A percentile compares a stretch with the other conserved stretches of the same genome.
Evolutionary conservation across 163 green algal species (phyloP).

Genomic region (Prototheca wickerhamii): DNA sequence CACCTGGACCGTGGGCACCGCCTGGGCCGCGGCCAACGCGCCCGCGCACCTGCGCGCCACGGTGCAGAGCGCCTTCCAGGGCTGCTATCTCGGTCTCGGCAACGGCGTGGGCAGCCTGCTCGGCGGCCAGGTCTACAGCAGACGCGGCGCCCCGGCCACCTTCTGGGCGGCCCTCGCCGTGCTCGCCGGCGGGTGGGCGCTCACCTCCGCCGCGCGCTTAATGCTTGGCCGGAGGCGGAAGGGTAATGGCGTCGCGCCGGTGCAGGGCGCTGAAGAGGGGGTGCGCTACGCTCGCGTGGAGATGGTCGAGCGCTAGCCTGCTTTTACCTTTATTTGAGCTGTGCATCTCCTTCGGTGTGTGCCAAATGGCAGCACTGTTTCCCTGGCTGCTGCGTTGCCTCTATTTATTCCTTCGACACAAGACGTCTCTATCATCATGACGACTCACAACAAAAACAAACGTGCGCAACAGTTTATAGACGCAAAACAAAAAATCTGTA

Average conservation of each 20-base stretch:
- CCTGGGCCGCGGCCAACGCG: conserved; percentile 10
- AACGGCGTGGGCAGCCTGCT: conserved; percentile 18
- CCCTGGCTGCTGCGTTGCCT: no score
- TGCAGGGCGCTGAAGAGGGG: no score
- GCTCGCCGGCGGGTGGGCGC: conserved; percentile 18
- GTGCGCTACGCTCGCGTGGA: no score
- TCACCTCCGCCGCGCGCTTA: background rate
- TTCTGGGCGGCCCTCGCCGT: conserved; percentile 17
- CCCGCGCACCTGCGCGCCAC: conserved; percentile 29
- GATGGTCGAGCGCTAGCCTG: no score
- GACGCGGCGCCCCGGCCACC: conserved; percentile 6
- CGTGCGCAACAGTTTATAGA: background rate
- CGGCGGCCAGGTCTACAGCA: conserved; percentile 20
- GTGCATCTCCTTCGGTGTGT: no score
- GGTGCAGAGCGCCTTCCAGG: conserved; percentile 26
- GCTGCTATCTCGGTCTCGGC: conserved; percentile 19
- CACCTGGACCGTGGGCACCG: conserved; percentile 23
- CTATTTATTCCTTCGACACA: no score
- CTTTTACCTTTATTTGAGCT: no score
- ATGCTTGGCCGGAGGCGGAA: no score
- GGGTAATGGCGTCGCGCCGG: no score
- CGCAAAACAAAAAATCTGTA: background rate
- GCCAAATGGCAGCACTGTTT: no score
- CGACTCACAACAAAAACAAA: no score
- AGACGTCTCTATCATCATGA: no score